phyloP scores from a whole-genome alignment of 345 rosid species.

The Lepidium aucheri region DNA sequence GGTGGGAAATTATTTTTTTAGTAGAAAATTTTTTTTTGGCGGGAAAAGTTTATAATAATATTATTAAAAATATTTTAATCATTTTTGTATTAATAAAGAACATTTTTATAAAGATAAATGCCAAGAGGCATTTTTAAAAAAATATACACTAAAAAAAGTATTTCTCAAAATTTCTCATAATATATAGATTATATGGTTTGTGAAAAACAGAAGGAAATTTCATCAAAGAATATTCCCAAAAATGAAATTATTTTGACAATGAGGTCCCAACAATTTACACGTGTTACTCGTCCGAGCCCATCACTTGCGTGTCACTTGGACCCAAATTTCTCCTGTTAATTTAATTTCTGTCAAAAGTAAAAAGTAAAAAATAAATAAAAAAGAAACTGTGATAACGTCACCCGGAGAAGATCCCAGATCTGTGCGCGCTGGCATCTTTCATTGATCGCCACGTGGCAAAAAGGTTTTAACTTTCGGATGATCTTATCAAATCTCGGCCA shows the following conservation, averaged over 20 bases:
- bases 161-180: too few relatives aligned
- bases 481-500: constrained; percentile 13
- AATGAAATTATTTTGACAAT: not conserved
- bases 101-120: too few relatives aligned
- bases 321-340: not conserved
- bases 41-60: too few relatives aligned
- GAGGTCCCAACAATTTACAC: constrained; percentile 29
- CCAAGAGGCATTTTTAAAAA: too few relatives aligned
- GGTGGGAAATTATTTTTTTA: too few relatives aligned
- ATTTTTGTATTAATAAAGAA: too few relatives aligned
- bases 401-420: constrained; percentile 11
- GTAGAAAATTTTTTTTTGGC: too few relatives aligned
- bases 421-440: constrained; percentile 15
- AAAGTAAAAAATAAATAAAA: not conserved
- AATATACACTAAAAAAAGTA: too few relatives aligned
- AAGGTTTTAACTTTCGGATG: not conserved
- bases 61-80: too few relatives aligned
- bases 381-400: constrained; percentile 20
- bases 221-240: not conserved
- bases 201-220: not conserved
- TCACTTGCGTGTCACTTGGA: constrained; percentile 40
- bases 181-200: too few relatives aligned
- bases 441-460: constrained; percentile 8
- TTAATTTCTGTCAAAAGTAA: not conserved
- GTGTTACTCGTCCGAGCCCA: constrained; percentile 29